Conservation (phyloP, 1,284 basidiomycete species). For the Rhodotorula sp. region DNA sequence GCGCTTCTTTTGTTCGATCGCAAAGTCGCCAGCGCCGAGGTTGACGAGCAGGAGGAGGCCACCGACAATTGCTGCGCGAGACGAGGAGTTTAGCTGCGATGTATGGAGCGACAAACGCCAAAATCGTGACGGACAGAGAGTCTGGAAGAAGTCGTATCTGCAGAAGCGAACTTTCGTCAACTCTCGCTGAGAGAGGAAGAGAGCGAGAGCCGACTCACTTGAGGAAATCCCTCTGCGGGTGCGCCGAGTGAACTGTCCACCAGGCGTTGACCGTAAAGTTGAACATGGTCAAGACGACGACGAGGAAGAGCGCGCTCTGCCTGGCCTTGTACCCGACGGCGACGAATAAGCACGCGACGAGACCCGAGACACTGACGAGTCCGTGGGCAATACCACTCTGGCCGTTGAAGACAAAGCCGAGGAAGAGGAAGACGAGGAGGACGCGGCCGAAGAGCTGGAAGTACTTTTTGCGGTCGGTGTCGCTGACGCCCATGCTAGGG, state of each 20-base stretch:
- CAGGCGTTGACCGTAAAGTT: constrained; percentile 99
- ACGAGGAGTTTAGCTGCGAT: constrained; percentile 46
- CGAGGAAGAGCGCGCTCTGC: constrained; percentile 96
- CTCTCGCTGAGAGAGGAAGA: constrained; percentile 40
- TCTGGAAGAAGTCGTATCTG: constrained; percentile 92
- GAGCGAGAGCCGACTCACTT: constrained; percentile 58
- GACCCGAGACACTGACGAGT: constrained; percentile 54
- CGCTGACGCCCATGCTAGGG: constrained; percentile 71
- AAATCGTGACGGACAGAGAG: constrained; percentile 57
- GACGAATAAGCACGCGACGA: constrained; percentile 87
- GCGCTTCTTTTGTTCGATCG: constrained; percentile 95
- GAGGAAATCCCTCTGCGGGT: constrained; percentile 96
- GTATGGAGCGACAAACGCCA: background rate
- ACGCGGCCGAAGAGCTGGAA: constrained; percentile 96
- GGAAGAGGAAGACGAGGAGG: constrained; percentile 97
- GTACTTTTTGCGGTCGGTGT: constrained; percentile 98
- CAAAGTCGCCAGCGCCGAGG: constrained; percentile 95
- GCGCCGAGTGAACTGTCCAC: constrained; percentile 90
- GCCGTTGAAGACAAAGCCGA: constrained; percentile 88
- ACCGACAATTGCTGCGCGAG: constrained; percentile 72
- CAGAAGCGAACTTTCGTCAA: background rate
- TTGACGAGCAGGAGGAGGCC: constrained; percentile 95
- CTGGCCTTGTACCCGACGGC: constrained; percentile 99
- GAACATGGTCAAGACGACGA: constrained; percentile 85
- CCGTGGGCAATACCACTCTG: constrained; percentile 41